Percentiles rank a stretch among this genome's conserved stretches.
Evolutionary conservation across 1,284 basidiomycete genomes (phyloP).

Genomic region (Leccinum holopus): DNA sequence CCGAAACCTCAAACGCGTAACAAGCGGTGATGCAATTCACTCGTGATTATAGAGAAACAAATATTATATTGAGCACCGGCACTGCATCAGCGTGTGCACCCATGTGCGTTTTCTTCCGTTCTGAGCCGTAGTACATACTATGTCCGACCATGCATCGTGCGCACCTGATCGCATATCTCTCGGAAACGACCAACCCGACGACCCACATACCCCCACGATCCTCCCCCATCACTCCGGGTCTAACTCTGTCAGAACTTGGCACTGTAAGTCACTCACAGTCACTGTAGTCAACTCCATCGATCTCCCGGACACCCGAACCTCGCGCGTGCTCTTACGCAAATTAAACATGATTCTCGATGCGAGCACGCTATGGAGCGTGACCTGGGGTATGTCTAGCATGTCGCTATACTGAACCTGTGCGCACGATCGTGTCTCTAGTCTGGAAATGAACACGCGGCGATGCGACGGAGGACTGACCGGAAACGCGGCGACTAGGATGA

Average conservation of each 20-base stretch:
- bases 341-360: background rate
- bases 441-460: background rate
- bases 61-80: no score
- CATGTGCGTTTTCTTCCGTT: no score
- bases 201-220: background rate
- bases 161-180: no score
- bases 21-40: background rate
- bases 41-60: background rate
- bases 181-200: background rate
- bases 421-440: background rate
- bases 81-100: no score
- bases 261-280: background rate
- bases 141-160: no score
- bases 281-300: background rate
- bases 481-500: background rate
- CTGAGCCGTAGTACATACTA: no score
- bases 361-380: background rate
- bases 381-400: background rate
- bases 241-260: background rate
- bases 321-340: background rate
- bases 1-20: background rate
- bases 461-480: background rate
- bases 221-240: background rate
- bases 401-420: background rate
- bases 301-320: background rate